These are phyloP conservation scores for Erodium chrysanthum DNA, from an alignment of 441 rosid genomes.

Conservation along the genomic window DNA sequence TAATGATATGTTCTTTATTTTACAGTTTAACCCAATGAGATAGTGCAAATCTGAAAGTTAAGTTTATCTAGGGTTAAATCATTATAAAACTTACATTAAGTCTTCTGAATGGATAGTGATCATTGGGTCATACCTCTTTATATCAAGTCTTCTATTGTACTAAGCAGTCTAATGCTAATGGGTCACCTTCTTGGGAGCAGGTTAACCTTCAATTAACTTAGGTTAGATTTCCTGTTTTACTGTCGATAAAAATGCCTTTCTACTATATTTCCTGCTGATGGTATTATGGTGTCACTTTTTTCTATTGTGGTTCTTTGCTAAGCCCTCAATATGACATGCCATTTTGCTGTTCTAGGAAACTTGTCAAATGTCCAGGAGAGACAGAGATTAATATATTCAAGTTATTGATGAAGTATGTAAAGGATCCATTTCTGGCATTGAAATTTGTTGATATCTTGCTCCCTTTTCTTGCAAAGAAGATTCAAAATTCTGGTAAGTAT, in stretches of 20 bases:
- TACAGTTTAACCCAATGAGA: background rate
- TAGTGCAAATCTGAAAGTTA: background rate
- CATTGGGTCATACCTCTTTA: background rate
- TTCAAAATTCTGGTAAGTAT: conserved; percentile 51
- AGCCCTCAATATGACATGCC: conserved; percentile 10
- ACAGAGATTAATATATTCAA: conserved; percentile 54
- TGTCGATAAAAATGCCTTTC: background rate
- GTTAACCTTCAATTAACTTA: background rate
- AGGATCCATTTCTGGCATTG: conserved; percentile 37
- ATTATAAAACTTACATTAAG: background rate
- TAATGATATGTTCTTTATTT: conserved; percentile 4
- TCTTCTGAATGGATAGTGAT: background rate
- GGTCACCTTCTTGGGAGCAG: background rate
- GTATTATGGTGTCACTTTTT: background rate
- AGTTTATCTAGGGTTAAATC: background rate
- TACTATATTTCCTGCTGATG: background rate
- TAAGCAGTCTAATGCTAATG: too few relatives aligned
- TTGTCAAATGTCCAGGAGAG: conserved; percentile 57
- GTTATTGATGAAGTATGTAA: conserved; percentile 49
- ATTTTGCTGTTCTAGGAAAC: conserved; percentile 44
- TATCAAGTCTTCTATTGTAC: background rate
- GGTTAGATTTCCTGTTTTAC: background rate
- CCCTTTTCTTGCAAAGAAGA: conserved; percentile 45
- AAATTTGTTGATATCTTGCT: conserved; percentile 68
- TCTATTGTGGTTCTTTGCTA: background rate